These are phyloP conservation scores for Phytopythium litorale DNA, from an alignment of 352 stramenopile genomes.

Conservation along the genomic window DNA sequence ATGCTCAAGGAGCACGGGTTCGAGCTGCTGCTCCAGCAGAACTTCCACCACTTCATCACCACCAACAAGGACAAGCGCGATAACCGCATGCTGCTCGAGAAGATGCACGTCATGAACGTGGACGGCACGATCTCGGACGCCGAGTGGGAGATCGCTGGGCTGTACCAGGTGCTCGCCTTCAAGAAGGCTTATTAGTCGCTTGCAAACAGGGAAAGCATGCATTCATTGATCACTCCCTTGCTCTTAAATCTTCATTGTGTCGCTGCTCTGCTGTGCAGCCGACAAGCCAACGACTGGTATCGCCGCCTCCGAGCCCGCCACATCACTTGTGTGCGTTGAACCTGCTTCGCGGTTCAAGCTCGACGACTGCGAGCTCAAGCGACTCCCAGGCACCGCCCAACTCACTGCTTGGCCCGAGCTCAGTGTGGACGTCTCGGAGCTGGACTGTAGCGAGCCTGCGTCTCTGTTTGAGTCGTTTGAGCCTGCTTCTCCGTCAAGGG, in stretches of 20 bases:
- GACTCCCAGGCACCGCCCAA: background rate
- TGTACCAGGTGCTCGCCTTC: conserved; percentile 85
- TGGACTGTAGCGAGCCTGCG: background rate
- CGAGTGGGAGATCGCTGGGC: conserved; percentile 82
- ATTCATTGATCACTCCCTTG: background rate
- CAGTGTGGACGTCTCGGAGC: background rate
- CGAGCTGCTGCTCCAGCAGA: conserved; percentile 78
- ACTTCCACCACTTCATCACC: conserved; percentile 83
- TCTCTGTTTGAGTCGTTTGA: background rate
- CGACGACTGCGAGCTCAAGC: background rate
- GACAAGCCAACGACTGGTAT: conserved; percentile 5
- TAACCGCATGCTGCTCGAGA: conserved; percentile 65
- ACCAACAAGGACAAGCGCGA: conserved; percentile 65
- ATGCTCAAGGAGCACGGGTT: conserved; percentile 75
- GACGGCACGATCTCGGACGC: conserved; percentile 77
- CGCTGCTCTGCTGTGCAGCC: conserved; percentile 1
- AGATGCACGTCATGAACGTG: conserved; percentile 89
- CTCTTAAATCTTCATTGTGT: background rate
- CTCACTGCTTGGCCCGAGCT: background rate
- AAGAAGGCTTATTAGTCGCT: conserved; percentile 69
- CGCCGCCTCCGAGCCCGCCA: background rate
- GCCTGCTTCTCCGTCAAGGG: background rate
- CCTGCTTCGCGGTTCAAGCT: background rate
- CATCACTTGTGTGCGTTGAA: background rate
- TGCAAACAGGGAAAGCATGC: background rate